These are phyloP conservation scores for Mariannaea sp. DNA, from an alignment of 2,329 filamentous ascomycete species.

Conservation along the genomic window DNA sequence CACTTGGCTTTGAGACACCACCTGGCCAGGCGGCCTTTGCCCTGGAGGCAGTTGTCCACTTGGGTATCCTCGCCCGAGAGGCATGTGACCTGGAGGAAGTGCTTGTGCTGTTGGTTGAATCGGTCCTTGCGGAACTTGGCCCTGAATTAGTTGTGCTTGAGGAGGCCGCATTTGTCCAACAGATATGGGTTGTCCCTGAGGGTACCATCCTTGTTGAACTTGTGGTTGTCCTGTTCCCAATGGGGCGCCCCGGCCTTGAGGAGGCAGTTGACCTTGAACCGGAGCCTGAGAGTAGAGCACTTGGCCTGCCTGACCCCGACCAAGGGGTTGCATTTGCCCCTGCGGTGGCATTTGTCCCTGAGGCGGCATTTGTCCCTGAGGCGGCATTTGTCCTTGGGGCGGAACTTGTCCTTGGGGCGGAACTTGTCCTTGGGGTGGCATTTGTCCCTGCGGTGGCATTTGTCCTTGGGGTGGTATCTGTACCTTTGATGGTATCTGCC, in stretches of 20 bases:
- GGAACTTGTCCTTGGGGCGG: slow-evolving; percentile 3
- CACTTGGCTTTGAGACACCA: slow-evolving; percentile 9
- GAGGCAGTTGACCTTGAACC: not conserved
- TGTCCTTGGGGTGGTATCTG: slow-evolving; percentile 2
- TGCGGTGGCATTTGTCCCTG: slow-evolving; percentile 5
- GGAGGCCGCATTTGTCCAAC: slow-evolving; percentile 21
- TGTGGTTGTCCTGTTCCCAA: slow-evolving; percentile 2
- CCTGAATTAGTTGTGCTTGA: not conserved
- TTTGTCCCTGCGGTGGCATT: slow-evolving; percentile 6
- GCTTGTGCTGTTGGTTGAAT: not conserved
- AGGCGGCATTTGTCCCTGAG: not conserved
- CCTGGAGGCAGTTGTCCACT: slow-evolving; percentile 2
- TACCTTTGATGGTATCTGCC: slow-evolving; percentile 10
- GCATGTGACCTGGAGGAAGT: not conserved
- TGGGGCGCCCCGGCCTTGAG: not conserved
- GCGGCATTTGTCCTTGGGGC: not conserved
- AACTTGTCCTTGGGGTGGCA: slow-evolving; percentile 13
- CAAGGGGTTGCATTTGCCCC: slow-evolving; percentile 5
- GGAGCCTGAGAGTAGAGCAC: slow-evolving; percentile 12
- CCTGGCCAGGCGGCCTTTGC: not conserved
- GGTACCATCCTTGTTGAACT: slow-evolving; percentile 20
- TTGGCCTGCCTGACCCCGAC: no score
- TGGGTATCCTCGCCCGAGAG: slow-evolving; percentile 1
- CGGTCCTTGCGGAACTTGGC: not conserved
- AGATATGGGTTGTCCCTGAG: slow-evolving; percentile 20